Conservation (phyloP, 352 stramenopile species). For the Phytopythium aichiense region DNA sequence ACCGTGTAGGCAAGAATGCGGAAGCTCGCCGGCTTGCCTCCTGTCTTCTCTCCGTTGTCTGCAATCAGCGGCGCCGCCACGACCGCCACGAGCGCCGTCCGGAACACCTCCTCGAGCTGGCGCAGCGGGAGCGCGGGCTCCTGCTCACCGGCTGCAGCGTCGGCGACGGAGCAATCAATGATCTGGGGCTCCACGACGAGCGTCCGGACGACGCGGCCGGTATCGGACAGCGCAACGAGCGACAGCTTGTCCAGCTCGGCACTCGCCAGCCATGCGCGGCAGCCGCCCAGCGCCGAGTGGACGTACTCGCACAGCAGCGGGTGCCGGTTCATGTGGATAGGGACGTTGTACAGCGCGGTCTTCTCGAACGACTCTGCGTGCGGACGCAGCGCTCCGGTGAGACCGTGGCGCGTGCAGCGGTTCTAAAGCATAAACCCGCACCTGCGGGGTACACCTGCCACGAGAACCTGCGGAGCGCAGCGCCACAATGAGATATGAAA, state of each 20-base stretch:
- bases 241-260: conserved; percentile 69
- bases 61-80: conserved; percentile 25
- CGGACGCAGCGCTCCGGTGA: not conserved
- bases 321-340: conserved; percentile 76
- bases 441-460: conserved; percentile 57
- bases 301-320: conserved; percentile 76
- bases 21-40: conserved; percentile 37
- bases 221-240: conserved; percentile 46
- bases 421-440: conserved; percentile 5
- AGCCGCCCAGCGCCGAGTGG: conserved; percentile 63
- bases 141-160: conserved; percentile 15
- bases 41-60: not conserved
- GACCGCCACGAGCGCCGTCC: conserved; percentile 50
- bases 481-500: too few species aligned
- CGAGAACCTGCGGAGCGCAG: conserved; percentile 29
- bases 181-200: conserved; percentile 53
- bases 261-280: conserved; percentile 47
- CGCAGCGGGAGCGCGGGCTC: conserved; percentile 31
- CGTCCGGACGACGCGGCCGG: conserved; percentile 38
- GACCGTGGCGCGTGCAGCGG: not conserved
- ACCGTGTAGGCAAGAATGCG: conserved; percentile 61
- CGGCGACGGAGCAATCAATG: conserved; percentile 25
- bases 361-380: conserved; percentile 53
- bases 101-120: conserved; percentile 64
- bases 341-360: conserved; percentile 65